phyloP scores from a whole-genome alignment of 306 rosid genomes.

The Erythrophleum fordii region DNA sequence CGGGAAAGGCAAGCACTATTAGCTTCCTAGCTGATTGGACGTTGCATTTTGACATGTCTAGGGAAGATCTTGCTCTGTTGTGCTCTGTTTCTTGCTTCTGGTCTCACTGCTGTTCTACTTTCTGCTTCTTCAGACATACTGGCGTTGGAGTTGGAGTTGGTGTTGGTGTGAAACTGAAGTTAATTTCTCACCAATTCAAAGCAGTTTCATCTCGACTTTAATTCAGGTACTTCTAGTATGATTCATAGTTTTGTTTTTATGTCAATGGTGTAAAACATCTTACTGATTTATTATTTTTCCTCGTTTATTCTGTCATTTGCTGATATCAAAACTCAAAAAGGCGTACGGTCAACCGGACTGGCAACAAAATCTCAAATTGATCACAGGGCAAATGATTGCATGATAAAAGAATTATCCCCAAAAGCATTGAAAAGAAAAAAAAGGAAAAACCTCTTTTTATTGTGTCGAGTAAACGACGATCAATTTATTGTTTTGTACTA shows the following conservation, averaged over 20 bases:
- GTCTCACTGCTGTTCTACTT: background rate
- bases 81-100: background rate
- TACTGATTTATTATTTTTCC: background rate
- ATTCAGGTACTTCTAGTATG: slow-evolving; percentile 25
- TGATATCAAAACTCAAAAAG: background rate
- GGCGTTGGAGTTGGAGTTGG: slow-evolving; percentile 11
- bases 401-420: background rate
- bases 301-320: background rate
- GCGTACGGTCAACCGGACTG: no score
- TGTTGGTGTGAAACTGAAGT: background rate
- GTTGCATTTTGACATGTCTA: background rate
- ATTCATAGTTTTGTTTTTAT: background rate
- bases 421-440: background rate
- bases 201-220: background rate
- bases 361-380: background rate
- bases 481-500: background rate
- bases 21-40: background rate
- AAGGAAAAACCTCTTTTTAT: background rate
- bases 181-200: background rate
- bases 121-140: background rate
- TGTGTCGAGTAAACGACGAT: background rate
- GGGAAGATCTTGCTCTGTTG: no score
- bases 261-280: background rate
- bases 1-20: background rate
- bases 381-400: background rate